Conservation (phyloP, 306 rosid species). For the Lathyrus aphaca region DNA sequence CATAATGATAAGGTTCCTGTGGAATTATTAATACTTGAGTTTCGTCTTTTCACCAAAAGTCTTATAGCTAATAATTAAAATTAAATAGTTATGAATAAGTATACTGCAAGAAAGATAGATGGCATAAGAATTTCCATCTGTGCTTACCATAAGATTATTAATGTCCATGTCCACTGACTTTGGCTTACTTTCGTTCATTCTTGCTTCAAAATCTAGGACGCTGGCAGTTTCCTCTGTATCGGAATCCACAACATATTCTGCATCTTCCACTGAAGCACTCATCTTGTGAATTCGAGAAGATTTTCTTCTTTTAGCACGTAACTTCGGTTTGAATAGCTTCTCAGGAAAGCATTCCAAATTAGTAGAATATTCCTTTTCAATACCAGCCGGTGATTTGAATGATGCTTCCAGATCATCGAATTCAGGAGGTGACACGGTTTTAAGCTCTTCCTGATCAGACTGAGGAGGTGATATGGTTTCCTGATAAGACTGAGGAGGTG, state of each 20-base stretch:
- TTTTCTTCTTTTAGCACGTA: slow-evolving; percentile 40
- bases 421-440: slow-evolving; percentile 36
- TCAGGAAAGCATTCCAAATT: slow-evolving; percentile 31
- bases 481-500: slow-evolving; percentile 10
- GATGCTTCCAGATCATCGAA: slow-evolving; percentile 41
- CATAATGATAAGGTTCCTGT: slow-evolving; percentile 15
- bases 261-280: slow-evolving; percentile 35
- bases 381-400: slow-evolving; percentile 19
- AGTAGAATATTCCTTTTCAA: slow-evolving; percentile 39
- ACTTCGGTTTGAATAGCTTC: slow-evolving; percentile 38
- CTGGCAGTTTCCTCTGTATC: slow-evolving; percentile 70
- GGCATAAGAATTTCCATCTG: neutral
- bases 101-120: slow-evolving; percentile 17
- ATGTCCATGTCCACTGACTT: slow-evolving; percentile 41
- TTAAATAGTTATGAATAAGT: slow-evolving; percentile 16
- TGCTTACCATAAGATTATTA: slow-evolving; percentile 46
- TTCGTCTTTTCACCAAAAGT: slow-evolving; percentile 2
- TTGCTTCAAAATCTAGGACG: slow-evolving; percentile 55
- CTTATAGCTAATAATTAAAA: slow-evolving; percentile 8
- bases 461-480: slow-evolving; percentile 33
- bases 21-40: neutral
- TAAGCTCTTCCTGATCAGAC: slow-evolving; percentile 35
- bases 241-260: slow-evolving; percentile 47
- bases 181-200: slow-evolving; percentile 41
- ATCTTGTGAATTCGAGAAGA: slow-evolving; percentile 35